These are phyloP conservation scores for Erythrobasidium hasegawianum DNA, from an alignment of 1,284 basidiomycete genomes.

Conservation along the genomic window DNA sequence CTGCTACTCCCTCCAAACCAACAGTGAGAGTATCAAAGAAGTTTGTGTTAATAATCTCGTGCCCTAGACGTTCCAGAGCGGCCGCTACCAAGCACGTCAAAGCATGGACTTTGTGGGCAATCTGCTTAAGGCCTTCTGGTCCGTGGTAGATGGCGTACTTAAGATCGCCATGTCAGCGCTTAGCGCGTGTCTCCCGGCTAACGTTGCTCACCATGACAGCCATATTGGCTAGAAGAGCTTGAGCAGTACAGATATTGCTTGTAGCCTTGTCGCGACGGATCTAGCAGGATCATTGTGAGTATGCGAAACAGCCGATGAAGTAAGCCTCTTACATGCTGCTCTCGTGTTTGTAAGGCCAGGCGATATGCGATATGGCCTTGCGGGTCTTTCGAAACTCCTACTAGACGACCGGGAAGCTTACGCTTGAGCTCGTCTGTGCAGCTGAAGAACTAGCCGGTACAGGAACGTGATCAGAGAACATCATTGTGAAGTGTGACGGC, in stretches of 20 bases:
- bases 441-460: slow-evolving; percentile 92
- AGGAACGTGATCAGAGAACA: no score
- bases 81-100: slow-evolving; percentile 75
- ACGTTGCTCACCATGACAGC: slow-evolving; percentile 69
- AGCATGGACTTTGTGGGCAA: slow-evolving; percentile 86
- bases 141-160: slow-evolving; percentile 81
- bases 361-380: slow-evolving; percentile 84
- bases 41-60: slow-evolving; percentile 54
- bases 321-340: slow-evolving; percentile 62
- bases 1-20: slow-evolving; percentile 58
- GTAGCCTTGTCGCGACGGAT: slow-evolving; percentile 94
- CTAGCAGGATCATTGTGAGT: background rate
- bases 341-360: slow-evolving; percentile 88
- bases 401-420: slow-evolving; percentile 93
- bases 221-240: slow-evolving; percentile 93
- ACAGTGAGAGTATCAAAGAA: slow-evolving; percentile 97
- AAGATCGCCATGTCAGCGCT: slow-evolving; percentile 23
- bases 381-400: slow-evolving; percentile 82
- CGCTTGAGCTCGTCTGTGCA: slow-evolving; percentile 88
- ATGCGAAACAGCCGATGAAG: background rate
- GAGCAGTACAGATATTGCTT: slow-evolving; percentile 84
- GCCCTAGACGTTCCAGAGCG: slow-evolving; percentile 68
- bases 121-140: slow-evolving; percentile 75
- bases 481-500: no score
- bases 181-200: slow-evolving; percentile 51